Conservation (phyloP, 371 early-diverging fungal genomes). For the Mortierella sp. region DNA sequence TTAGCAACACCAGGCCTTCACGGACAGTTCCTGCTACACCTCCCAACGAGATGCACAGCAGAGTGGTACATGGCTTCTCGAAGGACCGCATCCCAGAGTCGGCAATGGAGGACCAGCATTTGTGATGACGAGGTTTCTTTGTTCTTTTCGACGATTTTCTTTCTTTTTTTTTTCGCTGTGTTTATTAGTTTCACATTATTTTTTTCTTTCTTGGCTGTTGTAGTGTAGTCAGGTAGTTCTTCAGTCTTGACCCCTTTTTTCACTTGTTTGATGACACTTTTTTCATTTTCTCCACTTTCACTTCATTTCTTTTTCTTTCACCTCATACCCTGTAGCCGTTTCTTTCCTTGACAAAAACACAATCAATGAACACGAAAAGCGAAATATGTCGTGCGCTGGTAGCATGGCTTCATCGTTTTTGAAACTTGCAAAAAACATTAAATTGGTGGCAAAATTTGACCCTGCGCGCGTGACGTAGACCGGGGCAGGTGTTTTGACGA, state of each 20-base stretch:
- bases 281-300: neutral
- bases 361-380: slow-evolving; percentile 6
- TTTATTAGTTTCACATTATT: neutral
- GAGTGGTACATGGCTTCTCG: slow-evolving; percentile 18
- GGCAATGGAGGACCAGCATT: slow-evolving; percentile 40
- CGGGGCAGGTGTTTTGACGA: neutral
- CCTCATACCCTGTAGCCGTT: neutral
- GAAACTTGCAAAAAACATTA: neutral
- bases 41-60: slow-evolving; percentile 20
- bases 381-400: slow-evolving; percentile 19
- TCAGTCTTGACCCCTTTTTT: neutral
- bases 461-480: neutral
- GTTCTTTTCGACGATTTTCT: neutral
- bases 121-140: neutral
- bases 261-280: neutral
- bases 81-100: slow-evolving; percentile 53
- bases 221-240: neutral
- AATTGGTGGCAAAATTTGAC: neutral
- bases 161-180: neutral
- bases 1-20: slow-evolving; percentile 32
- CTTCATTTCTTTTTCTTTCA: neutral
- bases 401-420: slow-evolving; percentile 10
- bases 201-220: neutral
- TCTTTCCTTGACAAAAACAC: neutral
- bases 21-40: slow-evolving; percentile 37